Base-by-base conservation (phyloP, 306 rosid genomes). In the Albizia julibrissin region DNA sequence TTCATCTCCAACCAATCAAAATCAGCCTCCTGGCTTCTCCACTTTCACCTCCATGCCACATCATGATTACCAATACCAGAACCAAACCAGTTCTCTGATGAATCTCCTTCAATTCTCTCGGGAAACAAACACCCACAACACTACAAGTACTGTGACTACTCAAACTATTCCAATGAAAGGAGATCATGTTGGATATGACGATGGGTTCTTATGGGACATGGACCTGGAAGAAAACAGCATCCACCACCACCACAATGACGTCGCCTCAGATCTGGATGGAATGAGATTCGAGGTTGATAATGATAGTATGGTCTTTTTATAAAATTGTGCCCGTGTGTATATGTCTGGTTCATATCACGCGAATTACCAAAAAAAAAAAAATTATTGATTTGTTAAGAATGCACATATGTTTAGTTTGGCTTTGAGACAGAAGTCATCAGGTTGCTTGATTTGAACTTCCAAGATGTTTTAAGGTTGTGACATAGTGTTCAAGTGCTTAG, bases 141-240 rank as follows among this genome's bases (percentile, higher is more conserved):
- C 2, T 18, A 50, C 19, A 15, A 50, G n/a, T 9, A 59, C 86
- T 8, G 59, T 69, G 19, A n/a, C 74, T 19, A 74, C 85, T 22
- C 89, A 86, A 50, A 79, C 72, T 43, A 89, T 76, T 81, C 78
- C 91, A 18, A 89, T 37, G 8, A 37, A 86, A 79, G 87, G 86
- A 65, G 89, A 90, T 15, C 54, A 22, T 24, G 91, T 79, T 27
- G 97, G 87, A 1, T 89, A 44, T 44, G 75, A 89, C 81, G 99
- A 89, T 85, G 99, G 90, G 4, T 89, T 87, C 80, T 12, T 93
- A 61, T 96, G 99, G 99, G 92, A 91, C 74, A 89, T 91, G 93
- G 92, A 90, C 46, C 52, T 92, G 37, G 92, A 91, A 71, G 93
- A 91, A 43, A 82, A 77, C 39, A 79, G 90, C 84, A 86, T 89